Evolutionary conservation across 768 basidiomycete genomes (phyloP).

Genomic region (Auricularia auricula-judae): DNA sequence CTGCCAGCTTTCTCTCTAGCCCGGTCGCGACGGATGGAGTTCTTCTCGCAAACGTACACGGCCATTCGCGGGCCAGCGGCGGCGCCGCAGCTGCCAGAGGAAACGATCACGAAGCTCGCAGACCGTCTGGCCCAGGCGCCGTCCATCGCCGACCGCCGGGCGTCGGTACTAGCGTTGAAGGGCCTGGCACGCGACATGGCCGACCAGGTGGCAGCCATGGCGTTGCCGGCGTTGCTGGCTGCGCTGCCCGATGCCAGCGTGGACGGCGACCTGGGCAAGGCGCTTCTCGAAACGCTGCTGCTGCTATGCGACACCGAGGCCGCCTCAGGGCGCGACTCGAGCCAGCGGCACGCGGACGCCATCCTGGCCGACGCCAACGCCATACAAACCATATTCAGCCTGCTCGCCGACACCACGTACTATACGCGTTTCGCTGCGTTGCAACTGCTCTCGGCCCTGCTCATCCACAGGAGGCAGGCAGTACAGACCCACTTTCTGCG

Average conservation of each 20-base stretch:
- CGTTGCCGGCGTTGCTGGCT: constrained; percentile 66
- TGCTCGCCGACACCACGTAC: constrained; percentile 65
- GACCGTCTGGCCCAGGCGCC: constrained; percentile 87
- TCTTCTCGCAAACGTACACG: constrained; percentile 75
- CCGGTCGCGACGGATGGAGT: constrained; percentile 44
- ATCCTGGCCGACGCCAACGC: constrained; percentile 65
- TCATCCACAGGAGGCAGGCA: constrained; percentile 69
- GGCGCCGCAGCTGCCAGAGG: constrained; percentile 69
- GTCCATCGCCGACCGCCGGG: constrained; percentile 81
- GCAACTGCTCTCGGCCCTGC: constrained; percentile 66
- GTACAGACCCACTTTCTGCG: constrained; percentile 91
- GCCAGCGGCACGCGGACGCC: constrained; percentile 71
- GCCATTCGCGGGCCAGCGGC: constrained; percentile 78
- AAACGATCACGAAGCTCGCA: constrained; percentile 79
- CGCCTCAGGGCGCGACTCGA: constrained; percentile 49
- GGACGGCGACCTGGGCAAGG: constrained; percentile 87
- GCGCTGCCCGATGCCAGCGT: constrained; percentile 81
- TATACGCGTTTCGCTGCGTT: constrained; percentile 78
- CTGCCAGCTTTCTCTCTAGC: too few relatives aligned
- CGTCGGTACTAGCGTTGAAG: constrained; percentile 88
- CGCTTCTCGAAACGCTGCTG: constrained; percentile 80
- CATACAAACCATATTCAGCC: constrained; percentile 61
- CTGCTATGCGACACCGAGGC: constrained; percentile 60
- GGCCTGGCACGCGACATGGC: constrained; percentile 88
- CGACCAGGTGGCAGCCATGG: constrained; percentile 71